Conservation (phyloP, 768 basidiomycete species). For the Baorangia bicolor region DNA sequence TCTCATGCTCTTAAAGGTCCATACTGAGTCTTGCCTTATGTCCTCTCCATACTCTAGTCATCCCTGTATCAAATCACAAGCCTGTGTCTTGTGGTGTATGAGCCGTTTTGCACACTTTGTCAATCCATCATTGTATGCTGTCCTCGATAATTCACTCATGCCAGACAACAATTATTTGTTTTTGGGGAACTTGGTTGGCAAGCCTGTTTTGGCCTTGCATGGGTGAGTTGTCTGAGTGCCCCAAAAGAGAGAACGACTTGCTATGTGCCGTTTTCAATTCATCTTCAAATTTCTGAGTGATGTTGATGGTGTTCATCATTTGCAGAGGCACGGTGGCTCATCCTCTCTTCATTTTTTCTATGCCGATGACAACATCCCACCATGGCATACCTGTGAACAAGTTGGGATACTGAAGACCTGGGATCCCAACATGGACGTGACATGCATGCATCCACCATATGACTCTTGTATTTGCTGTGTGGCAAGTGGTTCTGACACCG, state of each 20-base stretch:
- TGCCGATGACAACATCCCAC: conserved; percentile 84
- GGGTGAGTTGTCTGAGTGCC: conserved; percentile 49
- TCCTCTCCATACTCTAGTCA: conserved; percentile 38
- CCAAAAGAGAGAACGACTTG: not conserved
- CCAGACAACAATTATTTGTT: conserved; percentile 89
- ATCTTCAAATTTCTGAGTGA: not conserved
- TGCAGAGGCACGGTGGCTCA: too few species aligned
- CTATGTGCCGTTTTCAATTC: not conserved
- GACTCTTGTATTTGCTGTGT: not conserved
- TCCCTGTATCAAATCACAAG: conserved; percentile 88
- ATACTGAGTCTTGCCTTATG: not conserved
- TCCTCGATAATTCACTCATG: conserved; percentile 72
- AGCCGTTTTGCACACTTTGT: conserved; percentile 76
- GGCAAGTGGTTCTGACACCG: not conserved
- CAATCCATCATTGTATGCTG: conserved; percentile 69
- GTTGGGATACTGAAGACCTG: conserved; percentile 59
- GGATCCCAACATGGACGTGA: conserved; percentile 50
- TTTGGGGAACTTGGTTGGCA: conserved; percentile 71
- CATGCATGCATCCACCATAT: conserved; percentile 37
- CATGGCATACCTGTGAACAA: conserved; percentile 76
- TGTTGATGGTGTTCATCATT: not conserved
- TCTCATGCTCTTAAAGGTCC: too few species aligned
- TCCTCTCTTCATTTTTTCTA: too few species aligned
- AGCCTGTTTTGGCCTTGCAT: conserved; percentile 72
- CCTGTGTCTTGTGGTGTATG: conserved; percentile 73